Evolutionary conservation across 441 rosid genomes (phyloP), one percentile per base, ranked within the genome.

Genomic region (Gossypium schwendimanii): DNA sequence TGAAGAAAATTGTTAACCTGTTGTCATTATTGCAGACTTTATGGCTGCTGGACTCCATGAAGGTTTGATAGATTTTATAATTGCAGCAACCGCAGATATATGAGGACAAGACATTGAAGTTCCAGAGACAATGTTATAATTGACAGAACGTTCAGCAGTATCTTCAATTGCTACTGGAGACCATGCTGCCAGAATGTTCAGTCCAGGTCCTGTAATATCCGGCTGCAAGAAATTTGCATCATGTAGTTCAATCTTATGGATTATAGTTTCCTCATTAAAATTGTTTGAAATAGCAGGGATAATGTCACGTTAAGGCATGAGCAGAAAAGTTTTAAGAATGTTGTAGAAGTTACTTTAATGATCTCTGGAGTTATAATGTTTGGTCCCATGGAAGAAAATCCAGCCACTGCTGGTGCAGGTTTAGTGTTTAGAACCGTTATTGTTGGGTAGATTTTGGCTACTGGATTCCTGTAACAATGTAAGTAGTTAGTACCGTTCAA

Each of bases 31-130:
- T 73, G 85, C 89, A 31, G 92, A 88, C 77, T 67, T 86, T 26
- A 82, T 78, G 4, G 89, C 86, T 24, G 88, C 88, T 12, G 86
- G 86, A 63, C 87, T 83, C 86, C 86, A 85, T 20, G 85, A 77
- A 75, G 88, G 84, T 44, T 66, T 64, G 67, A 31, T 18, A 33
- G 91, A 81, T 84, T 80, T 85, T 57, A 88, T 17, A 59, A 83
- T 84, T 6, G 80, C 86, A 4, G 88, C 80, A 45, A 77, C 79
- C 14, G 84, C 84, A 0, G 90, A 63, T 26, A 79, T 80, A 71
- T 88, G 90, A 21, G 88, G 88, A 63, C 89, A 86, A 50, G 89
- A 79, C 86, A 85, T 81, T 11, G 87, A 84, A 28, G 89, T 83
- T 44, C 89, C 87, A 0, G 86, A 85, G 74, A 81, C 49, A 73